Percentiles rank a stretch among this genome's conserved stretches.
These are phyloP conservation scores for Rugonectria rugulosa DNA, from an alignment of 2,329 filamentous ascomycete genomes.

Conservation along the genomic window DNA sequence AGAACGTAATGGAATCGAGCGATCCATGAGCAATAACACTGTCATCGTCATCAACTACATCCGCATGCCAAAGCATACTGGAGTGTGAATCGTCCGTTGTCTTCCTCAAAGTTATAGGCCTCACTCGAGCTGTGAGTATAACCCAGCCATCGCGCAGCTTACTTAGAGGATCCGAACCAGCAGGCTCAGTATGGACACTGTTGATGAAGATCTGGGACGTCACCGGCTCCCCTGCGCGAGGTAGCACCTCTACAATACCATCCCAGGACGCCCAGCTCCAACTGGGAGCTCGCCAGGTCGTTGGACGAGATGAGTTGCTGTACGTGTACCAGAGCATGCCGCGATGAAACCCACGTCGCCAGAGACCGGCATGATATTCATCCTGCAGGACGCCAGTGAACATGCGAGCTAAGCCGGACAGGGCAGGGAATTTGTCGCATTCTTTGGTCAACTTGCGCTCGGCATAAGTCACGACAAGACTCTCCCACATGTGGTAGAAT, in stretches of 20 bases:
- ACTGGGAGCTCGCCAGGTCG: neutral
- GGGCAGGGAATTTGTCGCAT: neutral
- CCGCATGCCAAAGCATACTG: neutral
- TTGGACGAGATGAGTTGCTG: neutral
- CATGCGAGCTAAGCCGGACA: neutral
- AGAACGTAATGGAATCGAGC: neutral
- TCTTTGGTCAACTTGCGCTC: neutral
- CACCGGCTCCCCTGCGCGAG: neutral
- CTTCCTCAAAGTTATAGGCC: neutral
- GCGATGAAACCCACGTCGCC: neutral
- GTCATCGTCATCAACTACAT: neutral
- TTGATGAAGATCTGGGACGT: neutral
- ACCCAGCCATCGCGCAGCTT: neutral
- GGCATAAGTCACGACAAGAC: neutral
- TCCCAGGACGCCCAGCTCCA: constrained; percentile 8
- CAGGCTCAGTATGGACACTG: neutral
- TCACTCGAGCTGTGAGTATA: neutral
- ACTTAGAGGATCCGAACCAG: neutral
- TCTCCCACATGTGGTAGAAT: constrained; percentile 1
- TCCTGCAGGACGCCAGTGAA: neutral
- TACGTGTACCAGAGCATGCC: neutral
- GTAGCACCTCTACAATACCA: neutral
- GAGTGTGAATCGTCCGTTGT: neutral
- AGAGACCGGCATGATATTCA: neutral
- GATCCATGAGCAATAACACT: neutral